These are phyloP conservation scores for Metschnikowia cubensis DNA, from an alignment of 805 yeast species.

Conservation along the genomic window DNA sequence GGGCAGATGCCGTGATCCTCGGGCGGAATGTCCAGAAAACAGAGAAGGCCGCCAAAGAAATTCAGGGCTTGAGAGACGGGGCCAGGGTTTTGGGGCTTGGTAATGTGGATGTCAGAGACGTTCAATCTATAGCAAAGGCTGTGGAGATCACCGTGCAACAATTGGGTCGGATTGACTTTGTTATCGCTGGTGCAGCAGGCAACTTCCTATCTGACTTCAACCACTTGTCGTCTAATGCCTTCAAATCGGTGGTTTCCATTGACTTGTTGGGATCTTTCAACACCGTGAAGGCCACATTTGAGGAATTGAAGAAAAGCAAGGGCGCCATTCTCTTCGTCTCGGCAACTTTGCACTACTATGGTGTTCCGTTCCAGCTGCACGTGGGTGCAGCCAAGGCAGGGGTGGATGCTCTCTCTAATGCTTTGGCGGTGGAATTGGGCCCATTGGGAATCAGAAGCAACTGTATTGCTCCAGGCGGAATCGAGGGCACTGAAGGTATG, in stretches of 20 bases:
- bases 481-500: conserved; percentile 83
- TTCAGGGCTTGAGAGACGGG: conserved; percentile 52
- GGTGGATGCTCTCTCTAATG: conserved; percentile 78
- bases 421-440: conserved; percentile 87
- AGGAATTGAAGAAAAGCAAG: conserved; percentile 57
- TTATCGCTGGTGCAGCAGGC: conserved; percentile 96
- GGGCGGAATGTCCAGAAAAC: conserved; percentile 76
- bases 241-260: conserved; percentile 80
- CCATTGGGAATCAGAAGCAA: conserved; percentile 83
- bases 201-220: conserved; percentile 81
- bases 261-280: conserved; percentile 88
- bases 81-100: conserved; percentile 69
- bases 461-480: conserved; percentile 89
- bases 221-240: conserved; percentile 78
- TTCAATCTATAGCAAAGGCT: conserved; percentile 56
- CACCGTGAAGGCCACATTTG: conserved; percentile 78
- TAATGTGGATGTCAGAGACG: conserved; percentile 73
- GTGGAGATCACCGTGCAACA: conserved; percentile 59
- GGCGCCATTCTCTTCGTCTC: conserved; percentile 78
- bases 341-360: conserved; percentile 87
- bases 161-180: conserved; percentile 79
- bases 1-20: conserved; percentile 82
- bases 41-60: conserved; percentile 60
- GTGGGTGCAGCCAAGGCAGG: conserved; percentile 97
- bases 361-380: conserved; percentile 84